Percentiles rank a stretch among this genome's conserved stretches.
phyloP scores from a whole-genome alignment of 495 filamentous ascomycete species.

The Neurospora sp. region DNA sequence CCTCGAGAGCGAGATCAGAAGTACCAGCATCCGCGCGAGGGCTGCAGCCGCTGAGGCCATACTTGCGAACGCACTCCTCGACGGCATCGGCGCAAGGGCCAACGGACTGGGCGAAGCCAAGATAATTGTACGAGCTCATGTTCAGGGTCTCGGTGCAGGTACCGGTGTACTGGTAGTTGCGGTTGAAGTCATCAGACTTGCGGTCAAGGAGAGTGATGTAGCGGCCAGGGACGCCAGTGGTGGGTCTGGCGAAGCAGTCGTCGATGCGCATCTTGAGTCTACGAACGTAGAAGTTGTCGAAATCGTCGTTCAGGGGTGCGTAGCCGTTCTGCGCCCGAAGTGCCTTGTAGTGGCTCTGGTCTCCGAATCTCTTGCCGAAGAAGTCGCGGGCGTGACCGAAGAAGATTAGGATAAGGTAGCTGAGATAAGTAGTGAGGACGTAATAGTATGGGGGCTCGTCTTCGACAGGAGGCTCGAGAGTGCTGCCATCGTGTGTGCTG shows the following conservation, averaged over 20 bases:
- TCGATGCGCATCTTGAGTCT: conserved; percentile 89
- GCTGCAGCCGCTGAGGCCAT: conserved; percentile 71
- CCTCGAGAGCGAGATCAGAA: conserved; percentile 75
- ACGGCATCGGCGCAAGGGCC: conserved; percentile 92
- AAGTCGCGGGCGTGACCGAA: conserved; percentile 95
- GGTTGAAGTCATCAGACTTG: conserved; percentile 77
- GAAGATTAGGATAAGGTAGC: conserved; percentile 89
- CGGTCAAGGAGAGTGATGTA: conserved; percentile 89
- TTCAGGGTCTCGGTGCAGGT: conserved; percentile 94
- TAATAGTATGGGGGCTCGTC: conserved; percentile 97
- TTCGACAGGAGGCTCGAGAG: conserved; percentile 72
- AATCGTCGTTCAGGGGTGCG: conserved; percentile 94
- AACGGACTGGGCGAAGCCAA: conserved; percentile 95
- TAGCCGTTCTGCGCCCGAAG: conserved; percentile 79
- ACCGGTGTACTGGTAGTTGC: conserved; percentile 75
- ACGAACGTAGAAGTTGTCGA: conserved; percentile 96
- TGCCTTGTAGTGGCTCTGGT: conserved; percentile 69
- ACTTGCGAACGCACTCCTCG: conserved; percentile 73
- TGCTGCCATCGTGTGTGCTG: conserved; percentile 64
- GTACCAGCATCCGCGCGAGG: conserved; percentile 78
- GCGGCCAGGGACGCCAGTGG: conserved; percentile 86
- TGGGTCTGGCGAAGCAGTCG: conserved; percentile 88
- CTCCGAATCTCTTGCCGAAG: conserved; percentile 89
- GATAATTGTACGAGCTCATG: conserved; percentile 98
- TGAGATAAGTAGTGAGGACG: conserved; percentile 92